Evolutionary conservation across 345 rosid species (phyloP), one percentile per base, ranked within the genome.

Genomic region (Eucalyptus virginea): DNA sequence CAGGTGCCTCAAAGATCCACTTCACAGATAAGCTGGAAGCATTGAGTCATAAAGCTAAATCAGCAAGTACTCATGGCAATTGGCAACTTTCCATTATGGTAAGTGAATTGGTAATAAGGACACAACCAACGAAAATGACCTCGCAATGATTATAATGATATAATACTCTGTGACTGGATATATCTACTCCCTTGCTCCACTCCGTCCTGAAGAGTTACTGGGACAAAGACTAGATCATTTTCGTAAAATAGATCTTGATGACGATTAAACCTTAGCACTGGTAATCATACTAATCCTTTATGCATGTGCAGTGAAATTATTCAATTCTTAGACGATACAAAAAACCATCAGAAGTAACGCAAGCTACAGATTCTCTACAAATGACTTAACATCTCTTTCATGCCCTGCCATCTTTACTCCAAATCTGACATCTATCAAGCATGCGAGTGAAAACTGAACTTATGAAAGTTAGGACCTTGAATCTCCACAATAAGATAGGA

Each of bases 401-500:
- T 24, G 87, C 42, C 50, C 67, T 52, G 85, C 49, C 54, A 48
- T n/a, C 52, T 86, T 44, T 11, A 44, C 89, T 40, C 83, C 24
- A 48, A 58, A 67, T 58, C 9, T 14, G 62, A 47, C 60, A 8
- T n/a, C 67, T 49, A 85, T 17, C 54, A 7, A 11, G 85, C 47
- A 77, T 7, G 0, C 85, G 28, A 88, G 32, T 8, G 52, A 51
- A 62, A 92, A 51, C 69, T 51, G 86, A 48, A 86, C 54, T 81
- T 77, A 23, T 77, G 85, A 89, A 60, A 26, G 90, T 89, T 80
- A 85, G 48, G 91, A 98, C 99, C 98, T 98, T 97, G 90, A 96
- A 92, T 93, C 98, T 96, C 96, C 94, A 93, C 89, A 97, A 94
- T 77, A 97, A 89, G 17, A 93, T 45, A 54, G 99, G 99, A 77